Base-by-base conservation (phyloP, 75 land plant genomes). In the Pinus taeda region DNA sequence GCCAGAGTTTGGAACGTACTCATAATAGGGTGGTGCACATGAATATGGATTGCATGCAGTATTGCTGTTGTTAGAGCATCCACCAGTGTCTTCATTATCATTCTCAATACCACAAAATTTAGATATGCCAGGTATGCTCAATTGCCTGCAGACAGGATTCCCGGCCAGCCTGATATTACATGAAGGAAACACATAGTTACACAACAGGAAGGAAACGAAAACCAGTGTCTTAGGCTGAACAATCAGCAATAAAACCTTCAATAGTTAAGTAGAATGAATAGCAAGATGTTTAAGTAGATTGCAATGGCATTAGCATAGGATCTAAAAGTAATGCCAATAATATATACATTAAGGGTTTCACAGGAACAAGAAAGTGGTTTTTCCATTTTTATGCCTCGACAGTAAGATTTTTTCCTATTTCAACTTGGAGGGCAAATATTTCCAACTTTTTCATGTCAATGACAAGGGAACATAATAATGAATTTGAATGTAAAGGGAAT, bases 131-230 rank as follows among this genome's bases (percentile, higher is more conserved):
- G 30, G 57, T 22, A 69, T 57, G 15, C n/a, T 81, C 18, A 15
- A 53, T 65, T 67, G 79, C 55, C 36, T 26, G 81, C 88, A 88
- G 24, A 82, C 30, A 33, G 92, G 88, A 76, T 88, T 90, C 29
- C 88, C 87, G 56, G 45, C n/a, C 60, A 85, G 83, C 81, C 84
- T 89, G 75, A 24, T 17, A 73, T 73, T 73, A 22, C 13, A 73
- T 15, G 57, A 73, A 56, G 57, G 22, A 65, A 18, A 18, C 36
- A 65, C 69, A 59, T 18, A 65, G 30, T 65, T 65, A 65, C 60
- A 59, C 18, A 59, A 59, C 6, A 59, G n/a, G 18, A 3, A 69
- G 42, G 22, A 49, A 69, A 39, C 15, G 4, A 8, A 37, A 69
- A 69, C 45, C 55, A 69, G 37, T 18, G 15, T 33, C n/a, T 42